Percentiles rank a stretch among this genome's conserved stretches.
Conservation (phyloP, 768 basidiomycete species). For the Cytidiella melzeri region DNA sequence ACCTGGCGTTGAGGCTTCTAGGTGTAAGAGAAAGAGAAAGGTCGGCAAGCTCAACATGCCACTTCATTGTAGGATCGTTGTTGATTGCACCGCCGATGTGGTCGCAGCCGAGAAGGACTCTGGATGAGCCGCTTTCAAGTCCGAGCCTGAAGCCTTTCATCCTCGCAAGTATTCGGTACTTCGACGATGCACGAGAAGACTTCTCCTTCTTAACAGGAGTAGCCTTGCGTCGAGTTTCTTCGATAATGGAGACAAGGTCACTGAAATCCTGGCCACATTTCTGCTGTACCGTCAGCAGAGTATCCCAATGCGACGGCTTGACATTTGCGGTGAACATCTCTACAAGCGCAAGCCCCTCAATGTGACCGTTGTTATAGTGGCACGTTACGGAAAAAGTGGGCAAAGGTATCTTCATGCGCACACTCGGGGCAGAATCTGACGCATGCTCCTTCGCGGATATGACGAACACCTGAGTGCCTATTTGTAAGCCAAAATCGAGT, state of each 20-base stretch:
- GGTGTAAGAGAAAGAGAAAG: constrained; percentile 83
- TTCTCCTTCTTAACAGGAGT: not conserved
- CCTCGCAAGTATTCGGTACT: constrained; percentile 49
- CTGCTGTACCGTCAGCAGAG: constrained; percentile 74
- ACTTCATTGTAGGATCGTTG: constrained; percentile 41
- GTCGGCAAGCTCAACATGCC: constrained; percentile 69
- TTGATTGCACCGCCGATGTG: constrained; percentile 61
- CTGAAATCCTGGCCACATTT: constrained; percentile 89
- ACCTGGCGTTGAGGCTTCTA: constrained; percentile 29
- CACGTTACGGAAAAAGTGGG: constrained; percentile 65
- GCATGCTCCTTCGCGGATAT: constrained; percentile 40
- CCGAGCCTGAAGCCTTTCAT: constrained; percentile 80
- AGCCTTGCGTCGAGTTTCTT: constrained; percentile 44
- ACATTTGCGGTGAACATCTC: constrained; percentile 69
- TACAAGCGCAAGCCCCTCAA: constrained; percentile 54
- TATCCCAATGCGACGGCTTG: constrained; percentile 81
- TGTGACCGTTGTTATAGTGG: constrained; percentile 37
- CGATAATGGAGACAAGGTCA: constrained; percentile 63
- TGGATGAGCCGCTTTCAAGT: constrained; percentile 67
- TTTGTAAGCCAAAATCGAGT: constrained; percentile 55
- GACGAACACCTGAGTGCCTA: constrained; percentile 53
- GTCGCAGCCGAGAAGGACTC: constrained; percentile 68
- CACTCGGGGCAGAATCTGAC: constrained; percentile 31
- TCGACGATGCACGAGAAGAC: constrained; percentile 17
- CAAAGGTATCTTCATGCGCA: constrained; percentile 56